Conservation (phyloP, 257 asterid species). For the Cynanchum wilfordii region DNA sequence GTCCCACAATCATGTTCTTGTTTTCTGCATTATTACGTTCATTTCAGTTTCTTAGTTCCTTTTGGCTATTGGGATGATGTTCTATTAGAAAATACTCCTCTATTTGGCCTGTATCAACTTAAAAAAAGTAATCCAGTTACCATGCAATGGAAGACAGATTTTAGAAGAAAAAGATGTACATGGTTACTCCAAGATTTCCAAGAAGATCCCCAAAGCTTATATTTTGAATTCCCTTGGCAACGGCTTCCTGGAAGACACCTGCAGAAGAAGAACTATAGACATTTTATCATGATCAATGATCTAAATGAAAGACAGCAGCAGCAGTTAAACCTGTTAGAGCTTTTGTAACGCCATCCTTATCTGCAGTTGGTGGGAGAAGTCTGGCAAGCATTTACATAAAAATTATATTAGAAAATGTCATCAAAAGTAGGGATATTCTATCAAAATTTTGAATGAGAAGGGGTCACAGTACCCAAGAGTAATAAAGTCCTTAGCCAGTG, state of each 20-base stretch:
- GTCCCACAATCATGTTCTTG: neutral
- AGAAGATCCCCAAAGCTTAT: conserved; percentile 92
- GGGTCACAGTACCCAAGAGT: conserved; percentile 77
- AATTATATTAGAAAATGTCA: conserved; percentile 15
- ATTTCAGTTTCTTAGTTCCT: neutral
- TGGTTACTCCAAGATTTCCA: conserved; percentile 80
- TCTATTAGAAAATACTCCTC: neutral
- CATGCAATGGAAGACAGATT: conserved; percentile 17
- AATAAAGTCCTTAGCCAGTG: conserved; percentile 85
- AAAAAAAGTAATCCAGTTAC: neutral
- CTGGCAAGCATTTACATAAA: conserved; percentile 39
- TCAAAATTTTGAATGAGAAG: conserved; percentile 19
- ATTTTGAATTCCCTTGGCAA: conserved; percentile 74
- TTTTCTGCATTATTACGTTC: neutral
- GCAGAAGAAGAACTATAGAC: conserved; percentile 25
- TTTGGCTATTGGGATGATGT: neutral
- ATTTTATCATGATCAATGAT: neutral
- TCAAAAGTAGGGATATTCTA: conserved; percentile 15
- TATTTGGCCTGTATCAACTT: neutral
- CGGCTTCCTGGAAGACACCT: conserved; percentile 87
- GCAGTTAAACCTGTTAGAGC: conserved; percentile 70
- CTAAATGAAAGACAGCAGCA: neutral
- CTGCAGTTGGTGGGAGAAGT: conserved; percentile 92
- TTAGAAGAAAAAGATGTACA: conserved; percentile 38
- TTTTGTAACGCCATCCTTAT: conserved; percentile 72